These are phyloP conservation scores for Hypoxylon sp. DNA, from an alignment of 2,329 filamentous ascomycete species.

Conservation along the genomic window DNA sequence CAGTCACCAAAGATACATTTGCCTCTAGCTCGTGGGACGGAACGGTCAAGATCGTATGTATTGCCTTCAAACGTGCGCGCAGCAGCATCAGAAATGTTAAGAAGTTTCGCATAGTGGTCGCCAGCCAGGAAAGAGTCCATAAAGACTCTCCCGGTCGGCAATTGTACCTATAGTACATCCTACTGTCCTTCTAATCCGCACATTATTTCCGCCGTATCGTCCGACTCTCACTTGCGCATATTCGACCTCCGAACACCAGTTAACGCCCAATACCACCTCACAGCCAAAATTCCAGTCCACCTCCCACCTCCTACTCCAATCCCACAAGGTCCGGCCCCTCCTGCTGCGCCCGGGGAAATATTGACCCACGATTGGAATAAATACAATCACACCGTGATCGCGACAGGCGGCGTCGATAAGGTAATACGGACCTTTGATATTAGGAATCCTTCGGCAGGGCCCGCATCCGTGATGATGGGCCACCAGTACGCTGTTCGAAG, in stretches of 20 bases:
- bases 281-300: constrained; percentile 86
- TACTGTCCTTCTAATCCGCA: constrained; percentile 91
- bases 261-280: constrained; percentile 89
- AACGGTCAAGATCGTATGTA: constrained; percentile 84
- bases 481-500: constrained; percentile 93
- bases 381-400: constrained; percentile 87
- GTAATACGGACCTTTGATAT: constrained; percentile 92
- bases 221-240: constrained; percentile 89
- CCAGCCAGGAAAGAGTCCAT: constrained; percentile 82
- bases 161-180: constrained; percentile 92
- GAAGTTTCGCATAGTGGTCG: constrained; percentile 74
- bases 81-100: constrained; percentile 3
- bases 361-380: constrained; percentile 99
- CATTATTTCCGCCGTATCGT: constrained; percentile 87
- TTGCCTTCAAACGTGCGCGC: neutral
- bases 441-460: constrained; percentile 79
- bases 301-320: constrained; percentile 68
- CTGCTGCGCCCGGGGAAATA: constrained; percentile 79
- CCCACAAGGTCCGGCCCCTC: constrained; percentile 53
- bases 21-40: constrained; percentile 96
- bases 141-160: constrained; percentile 89
- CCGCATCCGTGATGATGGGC: constrained; percentile 80
- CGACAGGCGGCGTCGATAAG: constrained; percentile 90
- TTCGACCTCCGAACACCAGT: constrained; percentile 93
- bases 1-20: constrained; percentile 91